phyloP scores from a whole-genome alignment of 805 yeast species.

The Saturnispora galanensis region DNA sequence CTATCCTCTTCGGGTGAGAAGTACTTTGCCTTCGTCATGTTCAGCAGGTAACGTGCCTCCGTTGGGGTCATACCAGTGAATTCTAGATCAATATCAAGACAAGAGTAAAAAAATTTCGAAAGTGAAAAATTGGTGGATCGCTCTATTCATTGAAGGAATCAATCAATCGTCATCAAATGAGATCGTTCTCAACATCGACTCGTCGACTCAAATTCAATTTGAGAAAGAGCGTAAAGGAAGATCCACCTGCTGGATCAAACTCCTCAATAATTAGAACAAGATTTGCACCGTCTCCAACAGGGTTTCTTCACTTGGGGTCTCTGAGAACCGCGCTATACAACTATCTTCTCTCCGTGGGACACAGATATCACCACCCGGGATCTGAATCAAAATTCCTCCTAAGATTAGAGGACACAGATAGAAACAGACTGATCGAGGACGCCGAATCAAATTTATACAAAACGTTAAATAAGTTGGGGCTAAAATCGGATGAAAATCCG shows the following conservation, averaged over 20 bases:
- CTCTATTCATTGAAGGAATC: no score
- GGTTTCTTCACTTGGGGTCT: constrained; percentile 88
- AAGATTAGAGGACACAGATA: constrained; percentile 91
- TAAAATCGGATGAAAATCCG: constrained; percentile 80
- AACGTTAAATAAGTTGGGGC: constrained; percentile 67
- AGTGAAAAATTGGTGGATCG: no score
- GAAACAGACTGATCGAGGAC: constrained; percentile 60
- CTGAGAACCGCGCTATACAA: constrained; percentile 88
- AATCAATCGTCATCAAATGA: not conserved
- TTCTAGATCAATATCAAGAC: not conserved
- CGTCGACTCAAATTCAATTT: not conserved
- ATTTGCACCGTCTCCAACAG: constrained; percentile 98
- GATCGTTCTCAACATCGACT: not conserved
- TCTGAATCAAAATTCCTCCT: constrained; percentile 76
- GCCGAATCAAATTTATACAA: constrained; percentile 78
- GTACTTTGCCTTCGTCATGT: constrained; percentile 1
- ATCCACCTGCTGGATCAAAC: constrained; percentile 24
- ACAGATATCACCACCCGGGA: constrained; percentile 26
- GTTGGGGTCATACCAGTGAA: not conserved
- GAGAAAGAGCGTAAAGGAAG: not conserved
- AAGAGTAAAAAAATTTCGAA: not conserved
- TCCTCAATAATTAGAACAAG: constrained; percentile 64
- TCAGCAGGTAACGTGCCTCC: constrained; percentile 6
- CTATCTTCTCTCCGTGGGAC: constrained; percentile 53
- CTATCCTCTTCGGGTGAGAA: constrained; percentile 7